A percentile compares a stretch with the other conserved stretches of the same genome.
phyloP scores from a whole-genome alignment of 2,329 filamentous ascomycete species.

The Cytospora mali region DNA sequence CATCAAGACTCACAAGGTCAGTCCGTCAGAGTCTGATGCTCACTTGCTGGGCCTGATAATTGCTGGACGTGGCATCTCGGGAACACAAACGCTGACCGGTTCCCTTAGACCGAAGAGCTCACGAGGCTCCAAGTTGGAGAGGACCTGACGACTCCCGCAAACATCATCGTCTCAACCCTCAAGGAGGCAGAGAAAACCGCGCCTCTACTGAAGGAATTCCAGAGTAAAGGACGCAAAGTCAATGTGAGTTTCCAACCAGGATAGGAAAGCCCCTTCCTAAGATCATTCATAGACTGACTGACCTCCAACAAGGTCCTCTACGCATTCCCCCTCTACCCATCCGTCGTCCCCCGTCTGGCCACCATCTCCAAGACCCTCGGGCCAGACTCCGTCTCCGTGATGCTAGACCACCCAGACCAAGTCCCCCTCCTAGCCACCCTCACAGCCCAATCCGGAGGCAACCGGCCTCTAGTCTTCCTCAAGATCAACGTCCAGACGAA shows the following conservation, averaged over 20 bases:
- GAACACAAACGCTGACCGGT: not conserved
- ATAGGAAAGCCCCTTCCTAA: not conserved
- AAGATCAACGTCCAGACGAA: slow-evolving; percentile 76
- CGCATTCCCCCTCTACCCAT: slow-evolving; percentile 68
- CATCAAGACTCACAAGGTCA: slow-evolving; percentile 82
- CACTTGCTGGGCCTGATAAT: not conserved
- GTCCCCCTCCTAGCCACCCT: slow-evolving; percentile 50
- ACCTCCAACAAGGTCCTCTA: slow-evolving; percentile 65
- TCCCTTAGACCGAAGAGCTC: slow-evolving; percentile 63
- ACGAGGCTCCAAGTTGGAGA: slow-evolving; percentile 71
- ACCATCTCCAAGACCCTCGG: slow-evolving; percentile 59
- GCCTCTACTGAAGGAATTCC: slow-evolving; percentile 61
- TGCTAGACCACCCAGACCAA: slow-evolving; percentile 71
- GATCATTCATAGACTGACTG: not conserved
- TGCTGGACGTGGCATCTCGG: not conserved
- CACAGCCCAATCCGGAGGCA: slow-evolving; percentile 46
- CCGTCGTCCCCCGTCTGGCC: slow-evolving; percentile 62
- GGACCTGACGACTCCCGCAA: slow-evolving; percentile 48
- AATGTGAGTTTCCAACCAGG: slow-evolving; percentile 53
- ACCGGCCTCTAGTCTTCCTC: slow-evolving; percentile 61
- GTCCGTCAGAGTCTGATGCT: slow-evolving; percentile 21
- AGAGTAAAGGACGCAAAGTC: slow-evolving; percentile 53
- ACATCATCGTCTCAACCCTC: slow-evolving; percentile 75
- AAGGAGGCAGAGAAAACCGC: slow-evolving; percentile 70
- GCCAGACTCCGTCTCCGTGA: slow-evolving; percentile 58